phyloP scores from a whole-genome alignment of 192 early-diverging fungal species.

The Blastocladiella britannica region DNA sequence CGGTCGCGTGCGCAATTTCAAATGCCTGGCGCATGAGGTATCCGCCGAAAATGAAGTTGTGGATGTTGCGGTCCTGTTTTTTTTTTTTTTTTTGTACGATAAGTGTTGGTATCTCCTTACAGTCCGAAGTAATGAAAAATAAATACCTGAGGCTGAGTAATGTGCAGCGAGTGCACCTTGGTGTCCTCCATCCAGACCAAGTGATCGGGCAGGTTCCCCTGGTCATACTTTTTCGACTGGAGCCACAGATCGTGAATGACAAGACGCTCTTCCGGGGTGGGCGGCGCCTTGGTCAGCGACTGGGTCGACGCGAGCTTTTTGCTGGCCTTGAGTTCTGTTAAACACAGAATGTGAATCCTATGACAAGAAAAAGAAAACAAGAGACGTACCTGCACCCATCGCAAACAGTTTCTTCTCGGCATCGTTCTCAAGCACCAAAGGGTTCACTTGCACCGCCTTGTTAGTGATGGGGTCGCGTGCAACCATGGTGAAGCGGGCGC shows the following conservation, averaged over 20 bases:
- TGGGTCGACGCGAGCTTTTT: constrained; percentile 22
- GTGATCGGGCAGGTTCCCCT: constrained; percentile 11
- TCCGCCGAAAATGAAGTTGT: constrained; percentile 49
- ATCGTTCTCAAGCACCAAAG: constrained; percentile 46
- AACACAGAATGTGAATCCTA: no score
- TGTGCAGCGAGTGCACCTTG: constrained; percentile 36
- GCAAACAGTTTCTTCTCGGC: constrained; percentile 48
- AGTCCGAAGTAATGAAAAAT: not conserved
- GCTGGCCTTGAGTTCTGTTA: constrained; percentile 30
- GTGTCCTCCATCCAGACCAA: constrained; percentile 60
- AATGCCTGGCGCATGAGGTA: constrained; percentile 68
- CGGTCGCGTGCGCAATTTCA: constrained; percentile 64
- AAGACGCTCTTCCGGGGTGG: constrained; percentile 52
- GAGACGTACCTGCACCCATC: constrained; percentile 30
- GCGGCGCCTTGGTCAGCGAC: constrained; percentile 44
- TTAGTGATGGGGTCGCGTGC: constrained; percentile 46
- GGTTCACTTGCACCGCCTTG: constrained; percentile 49
- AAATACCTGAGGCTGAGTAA: constrained; percentile 29
- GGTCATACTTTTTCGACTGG: constrained; percentile 37
- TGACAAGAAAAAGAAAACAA: no score
- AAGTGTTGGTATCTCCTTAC: not conserved
- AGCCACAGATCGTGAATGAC: constrained; percentile 61
- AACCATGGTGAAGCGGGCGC: constrained; percentile 78
- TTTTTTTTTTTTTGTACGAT: not conserved
- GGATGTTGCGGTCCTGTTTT: constrained; percentile 51